phyloP scores from a whole-genome alignment of 2,329 filamentous ascomycete species.

The Xylaria sp. region DNA sequence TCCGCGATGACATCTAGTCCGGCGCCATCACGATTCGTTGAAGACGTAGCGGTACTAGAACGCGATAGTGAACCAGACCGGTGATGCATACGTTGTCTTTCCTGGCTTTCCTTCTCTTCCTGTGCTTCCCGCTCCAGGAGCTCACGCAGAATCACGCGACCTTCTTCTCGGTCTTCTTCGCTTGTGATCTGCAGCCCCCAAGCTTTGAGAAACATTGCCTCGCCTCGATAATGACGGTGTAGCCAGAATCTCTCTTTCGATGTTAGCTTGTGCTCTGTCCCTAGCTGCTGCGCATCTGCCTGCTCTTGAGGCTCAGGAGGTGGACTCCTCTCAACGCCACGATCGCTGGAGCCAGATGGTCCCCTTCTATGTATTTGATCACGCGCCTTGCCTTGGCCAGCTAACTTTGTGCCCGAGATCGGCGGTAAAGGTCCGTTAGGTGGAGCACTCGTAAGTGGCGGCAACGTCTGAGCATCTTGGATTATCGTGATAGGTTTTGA shows the following conservation, averaged over 20 bases:
- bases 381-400: conserved; percentile 28
- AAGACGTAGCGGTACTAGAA: conserved; percentile 25
- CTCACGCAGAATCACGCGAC: conserved; percentile 42
- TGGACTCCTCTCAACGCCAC: conserved; percentile 25
- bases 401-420: conserved; percentile 29
- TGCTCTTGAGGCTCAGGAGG: conserved; percentile 17
- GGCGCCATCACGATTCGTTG: conserved; percentile 26
- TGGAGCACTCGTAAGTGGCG: conserved; percentile 40
- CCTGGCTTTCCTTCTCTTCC: conserved; percentile 34
- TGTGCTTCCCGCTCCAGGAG: conserved; percentile 44
- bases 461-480: conserved; percentile 29
- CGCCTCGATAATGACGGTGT: conserved; percentile 47
- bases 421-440: conserved; percentile 40
- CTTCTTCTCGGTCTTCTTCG: conserved; percentile 46
- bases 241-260: conserved; percentile 46
- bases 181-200: conserved; percentile 46
- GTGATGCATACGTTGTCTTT: conserved; percentile 32
- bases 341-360: conserved; percentile 24
- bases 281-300: conserved; percentile 10
- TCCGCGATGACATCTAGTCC: conserved; percentile 42
- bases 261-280: conserved; percentile 36
- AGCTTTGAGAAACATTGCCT: conserved; percentile 45
- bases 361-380: conserved; percentile 28
- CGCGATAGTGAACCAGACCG: conserved; percentile 30
- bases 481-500: conserved; percentile 8